Evolutionary conservation across 1,139 yeast species (phyloP).

Genomic region (Geotrichum restrictum): DNA sequence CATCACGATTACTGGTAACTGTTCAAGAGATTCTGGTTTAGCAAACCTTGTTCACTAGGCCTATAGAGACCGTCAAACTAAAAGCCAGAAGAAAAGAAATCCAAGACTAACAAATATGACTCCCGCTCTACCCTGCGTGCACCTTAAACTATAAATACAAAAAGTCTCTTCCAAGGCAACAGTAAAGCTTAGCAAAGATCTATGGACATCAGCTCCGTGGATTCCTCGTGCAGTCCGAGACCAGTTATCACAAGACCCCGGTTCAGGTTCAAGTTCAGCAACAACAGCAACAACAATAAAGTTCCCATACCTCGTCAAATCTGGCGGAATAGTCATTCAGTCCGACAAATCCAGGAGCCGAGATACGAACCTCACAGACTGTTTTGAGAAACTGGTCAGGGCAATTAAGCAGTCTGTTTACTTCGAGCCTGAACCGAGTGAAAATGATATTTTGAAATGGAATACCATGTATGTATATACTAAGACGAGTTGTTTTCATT

Average conservation of each 20-base stretch:
- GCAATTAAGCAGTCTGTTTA: constrained; percentile 50
- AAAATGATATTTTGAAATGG: constrained; percentile 56
- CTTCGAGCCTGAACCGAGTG: constrained; percentile 51
- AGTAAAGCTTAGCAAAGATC: constrained; percentile 46
- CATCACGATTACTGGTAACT: too few species aligned
- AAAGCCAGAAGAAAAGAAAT: too few species aligned
- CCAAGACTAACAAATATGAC: background rate
- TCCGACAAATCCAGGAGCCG: constrained; percentile 60
- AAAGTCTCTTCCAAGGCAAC: constrained; percentile 60
- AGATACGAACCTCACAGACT: constrained; percentile 54
- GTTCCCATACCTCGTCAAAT: constrained; percentile 56
- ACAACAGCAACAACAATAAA: constrained; percentile 17
- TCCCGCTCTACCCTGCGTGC: too few species aligned
- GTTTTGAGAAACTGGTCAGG: constrained; percentile 54
- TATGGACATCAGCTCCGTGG: constrained; percentile 58
- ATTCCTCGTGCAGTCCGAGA: constrained; percentile 53
- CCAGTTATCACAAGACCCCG: constrained; percentile 34
- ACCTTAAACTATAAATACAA: too few species aligned
- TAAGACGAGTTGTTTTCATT: too few species aligned
- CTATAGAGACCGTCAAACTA: too few species aligned
- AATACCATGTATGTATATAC: constrained; percentile 38
- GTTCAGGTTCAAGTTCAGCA: constrained; percentile 1
- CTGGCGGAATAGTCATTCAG: constrained; percentile 56
- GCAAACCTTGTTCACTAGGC: too few species aligned
- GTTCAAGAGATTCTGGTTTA: background rate